Conservation (phyloP, 176 grass and related monocot species). For the Saccharum officinarum region DNA sequence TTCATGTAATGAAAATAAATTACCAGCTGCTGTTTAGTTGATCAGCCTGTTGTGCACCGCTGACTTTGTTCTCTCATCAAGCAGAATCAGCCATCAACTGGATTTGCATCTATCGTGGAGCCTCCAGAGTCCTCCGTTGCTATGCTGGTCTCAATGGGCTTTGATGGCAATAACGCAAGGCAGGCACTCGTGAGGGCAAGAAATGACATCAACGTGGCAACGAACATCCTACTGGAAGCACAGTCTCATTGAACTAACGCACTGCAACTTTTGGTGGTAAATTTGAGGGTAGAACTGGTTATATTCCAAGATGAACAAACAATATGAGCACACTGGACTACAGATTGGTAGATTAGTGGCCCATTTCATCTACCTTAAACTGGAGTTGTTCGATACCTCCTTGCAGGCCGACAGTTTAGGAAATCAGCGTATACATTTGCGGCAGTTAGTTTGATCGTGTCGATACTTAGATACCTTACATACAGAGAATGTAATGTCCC, state of each 20-base stretch:
- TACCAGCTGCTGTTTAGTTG: constrained; percentile 30
- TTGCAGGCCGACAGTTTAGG: constrained; percentile 18
- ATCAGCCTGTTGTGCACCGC: not conserved
- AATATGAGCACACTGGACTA: not conserved
- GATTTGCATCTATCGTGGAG: constrained; percentile 54
- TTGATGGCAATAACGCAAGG: constrained; percentile 76
- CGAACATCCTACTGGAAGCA: constrained; percentile 94
- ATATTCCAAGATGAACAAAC: constrained; percentile 18
- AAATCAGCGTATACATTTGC: constrained; percentile 11
- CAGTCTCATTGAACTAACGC: constrained; percentile 51
- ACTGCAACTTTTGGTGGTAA: constrained; percentile 18
- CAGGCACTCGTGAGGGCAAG: constrained; percentile 74
- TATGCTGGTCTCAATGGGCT: constrained; percentile 90
- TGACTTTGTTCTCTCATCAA: constrained; percentile 24
- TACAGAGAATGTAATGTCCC: constrained; percentile 17
- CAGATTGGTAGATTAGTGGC: not conserved
- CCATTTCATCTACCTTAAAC: constrained; percentile 17
- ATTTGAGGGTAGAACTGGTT: constrained; percentile 7
- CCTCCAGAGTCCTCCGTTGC: constrained; percentile 82
- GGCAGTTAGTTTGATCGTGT: constrained; percentile 38
- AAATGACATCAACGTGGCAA: constrained; percentile 88
- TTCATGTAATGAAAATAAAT: constrained; percentile 5
- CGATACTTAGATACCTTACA: constrained; percentile 39
- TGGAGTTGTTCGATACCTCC: constrained; percentile 1
- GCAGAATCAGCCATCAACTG: constrained; percentile 44